These are phyloP conservation scores for Kodamaea sp. DNA, from an alignment of 1,139 yeast species.

Conservation along the genomic window DNA sequence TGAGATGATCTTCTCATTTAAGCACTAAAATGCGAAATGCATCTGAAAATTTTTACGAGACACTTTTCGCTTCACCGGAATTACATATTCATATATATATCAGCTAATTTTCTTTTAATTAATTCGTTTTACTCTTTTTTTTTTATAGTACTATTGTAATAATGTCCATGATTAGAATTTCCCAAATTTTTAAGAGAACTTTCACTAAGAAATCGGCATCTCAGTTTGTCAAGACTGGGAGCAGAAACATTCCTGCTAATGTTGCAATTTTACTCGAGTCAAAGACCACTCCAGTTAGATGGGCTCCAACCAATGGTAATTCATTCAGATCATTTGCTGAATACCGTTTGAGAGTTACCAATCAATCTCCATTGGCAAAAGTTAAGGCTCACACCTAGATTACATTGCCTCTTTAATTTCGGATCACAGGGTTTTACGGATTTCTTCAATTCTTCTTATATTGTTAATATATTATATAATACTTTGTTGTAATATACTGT, in stretches of 20 bases:
- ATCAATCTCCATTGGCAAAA: constrained; percentile 47
- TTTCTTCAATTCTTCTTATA: background rate
- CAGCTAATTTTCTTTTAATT: constrained; percentile 1
- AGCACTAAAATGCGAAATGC: no score
- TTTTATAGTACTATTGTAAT: background rate
- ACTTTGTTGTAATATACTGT: background rate
- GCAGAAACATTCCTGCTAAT: constrained; percentile 15
- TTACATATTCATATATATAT: background rate
- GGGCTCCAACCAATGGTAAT: constrained; percentile 38
- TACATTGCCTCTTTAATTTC: no score
- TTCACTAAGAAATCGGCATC: constrained; percentile 25
- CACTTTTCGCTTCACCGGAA: no score
- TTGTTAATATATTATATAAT: constrained; percentile 1
- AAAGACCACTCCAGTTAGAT: constrained; percentile 20
- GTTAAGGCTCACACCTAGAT: background rate
- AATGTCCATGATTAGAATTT: background rate
- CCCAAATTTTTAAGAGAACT: constrained; percentile 8
- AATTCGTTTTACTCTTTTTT: background rate
- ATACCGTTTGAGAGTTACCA: constrained; percentile 48
- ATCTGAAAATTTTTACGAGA: no score
- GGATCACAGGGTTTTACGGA: no score
- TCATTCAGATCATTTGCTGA: constrained; percentile 54
- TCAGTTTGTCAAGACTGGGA: constrained; percentile 23
- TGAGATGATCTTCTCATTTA: no score
- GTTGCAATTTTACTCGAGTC: constrained; percentile 10